These are phyloP conservation scores for Teratosphaeria gauchensis DNA, from an alignment of 2,329 filamentous ascomycete genomes.

Conservation along the genomic window DNA sequence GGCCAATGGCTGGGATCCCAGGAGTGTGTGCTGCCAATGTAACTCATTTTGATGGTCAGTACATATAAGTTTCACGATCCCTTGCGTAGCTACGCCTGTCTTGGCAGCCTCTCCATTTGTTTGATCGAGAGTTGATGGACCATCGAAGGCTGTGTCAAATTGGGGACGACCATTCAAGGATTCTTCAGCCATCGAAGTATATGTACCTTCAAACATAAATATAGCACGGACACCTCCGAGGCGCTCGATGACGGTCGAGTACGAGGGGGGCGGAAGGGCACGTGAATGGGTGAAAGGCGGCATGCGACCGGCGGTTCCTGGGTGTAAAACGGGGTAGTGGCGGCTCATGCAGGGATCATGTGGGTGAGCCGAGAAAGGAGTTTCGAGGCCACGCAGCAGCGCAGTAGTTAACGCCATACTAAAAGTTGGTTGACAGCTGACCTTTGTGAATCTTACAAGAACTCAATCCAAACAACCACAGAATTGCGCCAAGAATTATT, in stretches of 20 bases:
- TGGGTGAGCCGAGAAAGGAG: neutral
- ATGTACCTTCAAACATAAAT: constrained; percentile 10
- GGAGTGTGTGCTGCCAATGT: no score
- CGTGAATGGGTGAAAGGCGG: neutral
- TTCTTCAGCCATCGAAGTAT: constrained; percentile 28
- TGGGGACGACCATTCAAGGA: constrained; percentile 29
- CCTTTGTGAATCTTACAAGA: neutral
- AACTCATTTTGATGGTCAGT: no score
- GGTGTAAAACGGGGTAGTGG: neutral
- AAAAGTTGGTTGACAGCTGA: neutral
- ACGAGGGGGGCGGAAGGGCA: neutral
- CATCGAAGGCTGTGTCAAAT: constrained; percentile 18
- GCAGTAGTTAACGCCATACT: neutral
- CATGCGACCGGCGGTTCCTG: neutral
- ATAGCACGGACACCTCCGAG: neutral
- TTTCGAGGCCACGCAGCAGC: neutral
- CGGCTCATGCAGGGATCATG: neutral
- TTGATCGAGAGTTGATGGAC: no score
- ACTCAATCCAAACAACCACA: neutral
- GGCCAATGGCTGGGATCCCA: no score
- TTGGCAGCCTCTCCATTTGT: no score
- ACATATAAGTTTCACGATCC: no score
- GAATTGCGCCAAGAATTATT: neutral
- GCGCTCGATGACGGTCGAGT: neutral
- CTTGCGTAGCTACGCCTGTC: no score